phyloP scores from a whole-genome alignment of 257 asterid species.

The Lavandula angustifolia region DNA sequence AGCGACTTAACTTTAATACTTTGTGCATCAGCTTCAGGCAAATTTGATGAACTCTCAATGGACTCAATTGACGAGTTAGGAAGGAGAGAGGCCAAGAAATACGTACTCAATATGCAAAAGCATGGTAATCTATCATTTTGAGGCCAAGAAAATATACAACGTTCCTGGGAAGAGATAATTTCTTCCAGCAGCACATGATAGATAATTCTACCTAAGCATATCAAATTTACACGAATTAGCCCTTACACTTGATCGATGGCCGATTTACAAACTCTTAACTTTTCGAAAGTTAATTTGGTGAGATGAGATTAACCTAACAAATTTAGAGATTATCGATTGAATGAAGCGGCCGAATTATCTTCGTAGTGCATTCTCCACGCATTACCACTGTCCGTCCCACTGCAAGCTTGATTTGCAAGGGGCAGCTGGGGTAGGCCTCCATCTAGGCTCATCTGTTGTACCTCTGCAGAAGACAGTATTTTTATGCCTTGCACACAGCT shows the following conservation, averaged over 20 bases:
- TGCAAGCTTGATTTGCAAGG: constrained; percentile 74
- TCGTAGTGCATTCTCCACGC: constrained; percentile 80
- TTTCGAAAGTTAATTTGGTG: too few relatives aligned
- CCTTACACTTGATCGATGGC: constrained; percentile 22
- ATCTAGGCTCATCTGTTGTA: constrained; percentile 91
- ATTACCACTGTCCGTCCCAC: constrained; percentile 85
- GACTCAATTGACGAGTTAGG: too few relatives aligned
- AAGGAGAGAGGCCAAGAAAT: too few relatives aligned
- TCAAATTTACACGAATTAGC: constrained; percentile 38
- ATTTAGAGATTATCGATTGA: constrained; percentile 47
- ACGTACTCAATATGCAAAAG: too few relatives aligned
- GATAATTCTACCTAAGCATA: constrained; percentile 29
- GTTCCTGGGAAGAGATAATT: constrained; percentile 20
- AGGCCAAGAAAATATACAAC: constrained; percentile 34
- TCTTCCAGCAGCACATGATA: too few relatives aligned
- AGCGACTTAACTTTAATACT: too few relatives aligned
- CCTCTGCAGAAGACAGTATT: constrained; percentile 85
- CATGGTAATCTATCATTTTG: background rate
- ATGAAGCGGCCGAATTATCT: constrained; percentile 72
- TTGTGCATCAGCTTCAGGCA: too few relatives aligned
- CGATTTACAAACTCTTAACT: constrained; percentile 38
- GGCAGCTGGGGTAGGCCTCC: constrained; percentile 77
- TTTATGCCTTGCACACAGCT: constrained; percentile 92
- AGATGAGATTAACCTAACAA: too few relatives aligned
- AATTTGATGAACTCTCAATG: too few relatives aligned